A percentile compares a stretch with the other conserved stretches of the same genome.
Evolutionary conservation across 805 yeast species (phyloP).

Genomic region (Nakazawaea wickerhamii): DNA sequence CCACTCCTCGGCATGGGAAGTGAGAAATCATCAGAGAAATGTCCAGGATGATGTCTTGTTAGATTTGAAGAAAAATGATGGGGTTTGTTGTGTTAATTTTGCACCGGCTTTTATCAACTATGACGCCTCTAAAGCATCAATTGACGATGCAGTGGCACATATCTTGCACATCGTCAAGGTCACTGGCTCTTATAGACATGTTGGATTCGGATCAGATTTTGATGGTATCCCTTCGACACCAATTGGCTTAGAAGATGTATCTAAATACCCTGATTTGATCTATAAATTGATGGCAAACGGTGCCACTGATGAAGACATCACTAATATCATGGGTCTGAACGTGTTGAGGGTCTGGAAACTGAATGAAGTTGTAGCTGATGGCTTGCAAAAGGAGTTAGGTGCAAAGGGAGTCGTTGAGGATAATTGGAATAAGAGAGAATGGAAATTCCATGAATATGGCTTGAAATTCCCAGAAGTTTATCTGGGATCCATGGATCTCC

Average conservation of each 20-base stretch:
- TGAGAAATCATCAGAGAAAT: slow-evolving; percentile 40
- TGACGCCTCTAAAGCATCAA: slow-evolving; percentile 25
- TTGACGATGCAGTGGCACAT: slow-evolving; percentile 44
- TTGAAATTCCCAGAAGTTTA: slow-evolving; percentile 33
- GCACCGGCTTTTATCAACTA: slow-evolving; percentile 33
- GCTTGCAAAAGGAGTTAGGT: slow-evolving; percentile 17
- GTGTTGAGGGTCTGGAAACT: slow-evolving; percentile 43
- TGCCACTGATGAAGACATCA: slow-evolving; percentile 41
- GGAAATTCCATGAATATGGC: slow-evolving; percentile 33
- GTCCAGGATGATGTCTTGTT: slow-evolving; percentile 42
- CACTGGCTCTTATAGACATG: slow-evolving; percentile 34
- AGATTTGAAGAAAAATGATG: slow-evolving; percentile 34
- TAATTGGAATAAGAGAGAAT: slow-evolving; percentile 37
- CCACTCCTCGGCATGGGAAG: slow-evolving; percentile 39
- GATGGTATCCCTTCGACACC: slow-evolving; percentile 49
- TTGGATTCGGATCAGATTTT: slow-evolving; percentile 46
- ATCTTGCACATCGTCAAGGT: slow-evolving; percentile 35
- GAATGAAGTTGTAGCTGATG: slow-evolving; percentile 27
- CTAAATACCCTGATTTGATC: slow-evolving; percentile 47
- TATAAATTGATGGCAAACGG: slow-evolving; percentile 26
- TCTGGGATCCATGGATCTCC: slow-evolving; percentile 22
- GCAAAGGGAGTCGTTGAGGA: slow-evolving; percentile 26
- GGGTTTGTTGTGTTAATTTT: slow-evolving; percentile 45
- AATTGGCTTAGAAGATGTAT: slow-evolving; percentile 47
- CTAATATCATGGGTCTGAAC: slow-evolving; percentile 40